A percentile compares a stretch with the other conserved stretches of the same genome.
Evolutionary conservation across 106 monocot species (phyloP).

Genomic region (Chionographis japonica): DNA sequence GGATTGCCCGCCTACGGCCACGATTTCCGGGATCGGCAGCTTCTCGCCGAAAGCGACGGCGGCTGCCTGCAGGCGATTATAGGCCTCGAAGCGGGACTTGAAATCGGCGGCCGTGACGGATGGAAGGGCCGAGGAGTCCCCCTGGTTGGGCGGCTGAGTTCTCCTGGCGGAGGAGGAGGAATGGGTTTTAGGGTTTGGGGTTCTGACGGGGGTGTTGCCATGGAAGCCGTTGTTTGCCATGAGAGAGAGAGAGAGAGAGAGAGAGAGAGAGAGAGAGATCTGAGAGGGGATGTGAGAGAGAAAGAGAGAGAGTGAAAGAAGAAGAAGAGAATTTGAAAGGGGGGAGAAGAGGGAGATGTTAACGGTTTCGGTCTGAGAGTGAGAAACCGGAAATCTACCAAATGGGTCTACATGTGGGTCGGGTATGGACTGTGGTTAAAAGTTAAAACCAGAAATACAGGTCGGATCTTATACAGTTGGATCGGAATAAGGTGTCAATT

Average conservation of each 20-base stretch:
- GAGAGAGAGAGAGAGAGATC: too few relatives aligned
- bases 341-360: too few relatives aligned
- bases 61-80: constrained; percentile 93
- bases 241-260: neutral
- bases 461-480: too few relatives aligned
- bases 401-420: too few relatives aligned
- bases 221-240: constrained; percentile 20
- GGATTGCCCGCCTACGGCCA: constrained; percentile 88
- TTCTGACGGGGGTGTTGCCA: constrained; percentile 26
- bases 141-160: neutral
- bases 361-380: too few relatives aligned
- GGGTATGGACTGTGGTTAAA: too few relatives aligned
- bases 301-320: neutral
- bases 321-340: constrained; percentile 33
- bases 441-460: too few relatives aligned
- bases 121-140: constrained; percentile 1
- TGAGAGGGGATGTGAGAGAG: too few relatives aligned
- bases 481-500: too few relatives aligned
- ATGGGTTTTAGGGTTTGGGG: constrained; percentile 18
- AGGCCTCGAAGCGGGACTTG: constrained; percentile 86
- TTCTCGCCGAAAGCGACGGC: constrained; percentile 94
- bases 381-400: too few relatives aligned
- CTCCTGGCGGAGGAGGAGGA: constrained; percentile 19
- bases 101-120: too few relatives aligned
- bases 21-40: constrained; percentile 96